Evolutionary conservation across 495 filamentous ascomycete species (phyloP), one percentile per base, ranked within the genome.

Genomic region (Penicillium canescens): DNA sequence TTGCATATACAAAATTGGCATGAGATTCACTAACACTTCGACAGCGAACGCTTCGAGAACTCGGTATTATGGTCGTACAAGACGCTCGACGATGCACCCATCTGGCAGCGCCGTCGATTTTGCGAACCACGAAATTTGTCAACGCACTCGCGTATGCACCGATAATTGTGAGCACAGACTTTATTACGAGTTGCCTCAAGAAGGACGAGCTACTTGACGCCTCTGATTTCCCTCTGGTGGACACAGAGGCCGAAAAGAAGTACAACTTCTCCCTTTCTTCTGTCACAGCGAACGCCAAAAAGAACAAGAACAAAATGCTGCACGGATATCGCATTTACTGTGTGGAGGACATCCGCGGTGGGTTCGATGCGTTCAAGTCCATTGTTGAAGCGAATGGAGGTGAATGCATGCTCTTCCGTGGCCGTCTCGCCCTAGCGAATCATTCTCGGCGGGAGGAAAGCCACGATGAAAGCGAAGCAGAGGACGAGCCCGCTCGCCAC

Each of bases 51-150:
- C 78, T 98, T 46, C 87, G 92, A 59, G 82, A 87, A 3, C 73
- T 98, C 16, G 95, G 95, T 24, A 88, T 99, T 48, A 75, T 85
- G 61, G 81, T 96, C 1, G 85, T 89, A 21, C 78, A 85, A 60
- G 87, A 96, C 56, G 82, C 83, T 9, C 75, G 76, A n/a, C 77
- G 79, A 38, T 94, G 87, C 70, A 87, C 90, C 50, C 88, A 97
- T 68, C 82, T 99, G 12, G 91, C 91, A 12, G 93, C 94, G 2
- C 94, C 94, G 1, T 76, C 81, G 7, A 82, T 98, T 55, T 80
- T 96, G 13, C 85, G 93, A 34, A 99, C 94, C 0, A 83, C 87
- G 51, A 99, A 99, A 60, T 99, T 99, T 63, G 86, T 97, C 38
- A 84, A 84, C 42, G 90, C 91, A 31, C 69, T 99, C 7, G 91